Evolutionary conservation across 768 basidiomycete species (phyloP).

Genomic region (Tulasnella sp.): DNA sequence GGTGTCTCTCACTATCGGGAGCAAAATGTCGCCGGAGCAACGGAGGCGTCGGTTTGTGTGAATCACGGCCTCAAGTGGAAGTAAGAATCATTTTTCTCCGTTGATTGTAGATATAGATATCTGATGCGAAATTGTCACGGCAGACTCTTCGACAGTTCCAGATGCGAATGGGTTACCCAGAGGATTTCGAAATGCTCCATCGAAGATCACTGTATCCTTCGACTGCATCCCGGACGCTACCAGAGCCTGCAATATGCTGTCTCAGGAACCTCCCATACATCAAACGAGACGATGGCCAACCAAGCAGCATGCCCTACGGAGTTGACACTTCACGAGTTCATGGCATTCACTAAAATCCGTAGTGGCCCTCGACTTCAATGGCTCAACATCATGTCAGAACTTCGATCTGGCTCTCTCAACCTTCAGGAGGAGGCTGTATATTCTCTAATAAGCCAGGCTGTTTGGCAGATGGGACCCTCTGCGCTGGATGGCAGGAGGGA

Average conservation of each 20-base stretch:
- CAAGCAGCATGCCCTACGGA: conserved; percentile 32
- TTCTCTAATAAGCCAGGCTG: conserved; percentile 33
- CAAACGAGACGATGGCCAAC: conserved; percentile 34
- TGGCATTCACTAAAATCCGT: conserved; percentile 35
- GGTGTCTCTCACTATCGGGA: too few species aligned
- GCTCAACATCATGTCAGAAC: conserved; percentile 37
- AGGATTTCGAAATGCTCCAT: too few species aligned
- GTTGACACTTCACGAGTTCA: conserved; percentile 35
- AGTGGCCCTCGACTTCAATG: conserved; percentile 36
- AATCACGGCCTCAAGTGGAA: too few species aligned
- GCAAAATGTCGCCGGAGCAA: too few species aligned
- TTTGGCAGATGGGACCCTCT: conserved; percentile 32
- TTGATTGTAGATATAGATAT: too few species aligned
- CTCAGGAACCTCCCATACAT: conserved; percentile 24
- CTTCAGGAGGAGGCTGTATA: conserved; percentile 33
- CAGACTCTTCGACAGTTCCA: too few species aligned
- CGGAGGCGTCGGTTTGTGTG: too few species aligned
- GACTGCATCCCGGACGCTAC: too few species aligned
- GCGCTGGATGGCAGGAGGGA: conserved; percentile 16
- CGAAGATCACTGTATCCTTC: too few species aligned
- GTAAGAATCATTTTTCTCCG: too few species aligned
- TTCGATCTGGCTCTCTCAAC: conserved; percentile 30
- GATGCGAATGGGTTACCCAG: too few species aligned
- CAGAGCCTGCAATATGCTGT: conserved; percentile 29
- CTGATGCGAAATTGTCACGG: conserved; percentile 28